These are phyloP conservation scores for Hymenoscyphus linearis DNA, from an alignment of 2,329 filamentous ascomycete species.

Conservation along the genomic window DNA sequence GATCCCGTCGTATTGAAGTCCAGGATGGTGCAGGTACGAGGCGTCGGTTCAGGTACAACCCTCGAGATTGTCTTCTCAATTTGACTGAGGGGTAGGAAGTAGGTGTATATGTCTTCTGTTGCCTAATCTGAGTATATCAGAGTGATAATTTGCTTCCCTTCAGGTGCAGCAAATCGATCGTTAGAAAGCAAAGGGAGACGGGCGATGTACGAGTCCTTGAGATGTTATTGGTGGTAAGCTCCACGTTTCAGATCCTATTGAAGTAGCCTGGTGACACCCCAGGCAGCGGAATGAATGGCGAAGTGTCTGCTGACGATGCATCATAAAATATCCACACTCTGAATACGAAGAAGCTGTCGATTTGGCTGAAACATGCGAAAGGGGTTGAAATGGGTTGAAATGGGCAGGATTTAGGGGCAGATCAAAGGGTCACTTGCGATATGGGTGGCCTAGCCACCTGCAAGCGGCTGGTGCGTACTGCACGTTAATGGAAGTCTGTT, in stretches of 20 bases:
- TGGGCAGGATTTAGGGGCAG: not conserved
- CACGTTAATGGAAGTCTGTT: too few relatives aligned
- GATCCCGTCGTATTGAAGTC: not conserved
- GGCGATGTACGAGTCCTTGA: not conserved
- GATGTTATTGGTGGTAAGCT: not conserved
- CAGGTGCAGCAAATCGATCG: not conserved
- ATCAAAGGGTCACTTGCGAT: not conserved
- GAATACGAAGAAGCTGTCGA: not conserved
- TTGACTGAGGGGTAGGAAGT: not conserved
- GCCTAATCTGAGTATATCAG: constrained; percentile 2
- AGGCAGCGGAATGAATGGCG: constrained; percentile 4
- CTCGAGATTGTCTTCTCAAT: not conserved
- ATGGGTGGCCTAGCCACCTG: not conserved
- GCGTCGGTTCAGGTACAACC: not conserved
- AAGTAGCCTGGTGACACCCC: constrained; percentile 6
- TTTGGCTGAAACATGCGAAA: not conserved
- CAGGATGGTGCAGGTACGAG: constrained; percentile 16
- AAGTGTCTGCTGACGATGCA: not conserved
- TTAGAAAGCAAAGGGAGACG: not conserved
- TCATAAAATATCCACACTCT: not conserved
- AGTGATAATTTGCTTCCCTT: constrained; percentile 7
- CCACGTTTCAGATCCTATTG: constrained; percentile 10
- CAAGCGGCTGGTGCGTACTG: not conserved
- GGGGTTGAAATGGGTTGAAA: not conserved
- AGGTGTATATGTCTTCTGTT: constrained; percentile 1